These are phyloP conservation scores for Lindgomyces ingoldianus DNA, from an alignment of 495 filamentous ascomycete genomes.

Conservation along the genomic window DNA sequence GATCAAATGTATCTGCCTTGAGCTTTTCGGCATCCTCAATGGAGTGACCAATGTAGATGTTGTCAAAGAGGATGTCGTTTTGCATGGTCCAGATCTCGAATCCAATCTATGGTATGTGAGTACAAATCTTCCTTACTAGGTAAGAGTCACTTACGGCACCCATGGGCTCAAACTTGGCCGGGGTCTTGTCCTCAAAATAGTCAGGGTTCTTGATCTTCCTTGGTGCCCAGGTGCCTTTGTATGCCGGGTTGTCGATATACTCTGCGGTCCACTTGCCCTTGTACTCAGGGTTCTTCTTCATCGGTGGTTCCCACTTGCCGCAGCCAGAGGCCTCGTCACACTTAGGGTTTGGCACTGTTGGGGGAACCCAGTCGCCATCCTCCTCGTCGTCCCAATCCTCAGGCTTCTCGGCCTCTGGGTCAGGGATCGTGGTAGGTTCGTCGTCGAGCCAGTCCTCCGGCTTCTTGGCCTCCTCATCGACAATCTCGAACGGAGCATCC, in stretches of 20 bases:
- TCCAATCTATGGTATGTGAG: conserved; percentile 63
- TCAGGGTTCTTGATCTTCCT: conserved; percentile 95
- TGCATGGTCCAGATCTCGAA: conserved; percentile 99
- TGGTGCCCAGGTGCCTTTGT: conserved; percentile 95
- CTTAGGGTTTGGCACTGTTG: conserved; percentile 94
- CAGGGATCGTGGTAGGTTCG: conserved; percentile 80
- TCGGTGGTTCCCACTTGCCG: conserved; percentile 86
- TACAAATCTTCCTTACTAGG: conserved; percentile 6
- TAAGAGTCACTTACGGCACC: conserved; percentile 71
- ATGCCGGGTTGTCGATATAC: conserved; percentile 95
- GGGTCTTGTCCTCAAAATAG: conserved; percentile 97
- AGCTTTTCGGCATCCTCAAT: conserved; percentile 88
- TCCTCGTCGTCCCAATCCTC: conserved; percentile 99
- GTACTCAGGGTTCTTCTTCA: conserved; percentile 95
- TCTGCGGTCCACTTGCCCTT: conserved; percentile 98
- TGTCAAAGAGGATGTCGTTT: conserved; percentile 97
- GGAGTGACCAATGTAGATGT: conserved; percentile 99
- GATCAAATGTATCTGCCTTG: conserved; percentile 86
- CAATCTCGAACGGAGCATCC: conserved; percentile 92
- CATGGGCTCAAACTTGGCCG: conserved; percentile 95
- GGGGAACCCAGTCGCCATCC: conserved; percentile 96
- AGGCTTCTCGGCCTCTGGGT: conserved; percentile 97
- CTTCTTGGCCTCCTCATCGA: conserved; percentile 87
- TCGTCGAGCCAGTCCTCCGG: conserved; percentile 97
- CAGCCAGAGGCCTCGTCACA: conserved; percentile 92